Base-by-base conservation (phyloP, 1,284 basidiomycete species). In the Tetrapyrgos nigripes region DNA sequence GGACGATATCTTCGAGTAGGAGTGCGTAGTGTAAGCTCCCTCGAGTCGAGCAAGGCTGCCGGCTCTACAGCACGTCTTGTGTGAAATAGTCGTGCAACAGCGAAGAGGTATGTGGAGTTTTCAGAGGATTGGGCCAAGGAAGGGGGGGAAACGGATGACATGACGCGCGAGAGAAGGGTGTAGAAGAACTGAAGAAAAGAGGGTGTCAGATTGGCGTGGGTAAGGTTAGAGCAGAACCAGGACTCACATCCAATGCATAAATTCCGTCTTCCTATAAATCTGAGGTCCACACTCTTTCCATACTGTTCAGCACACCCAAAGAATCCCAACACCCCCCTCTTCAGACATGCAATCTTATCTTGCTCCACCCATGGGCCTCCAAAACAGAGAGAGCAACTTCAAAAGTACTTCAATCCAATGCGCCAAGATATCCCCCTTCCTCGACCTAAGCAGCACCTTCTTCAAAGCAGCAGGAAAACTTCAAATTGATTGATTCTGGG, bases 111-210 rank as follows among this genome's bases (percentile, higher is more conserved):
- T 8, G 37, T 40, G 17, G 37, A 40, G 37, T 40, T n/a, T 40
- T 6, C 4, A n/a, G 5, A 5, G 6, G 37, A 17, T 5, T 40
- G 14, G 43, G 40, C 29, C 26, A 47, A 55, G n/a, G 33, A 27
- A 11, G 53, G 45, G 31, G 27, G 19, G 26, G 53, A 55, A n/a
- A 17, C 17, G 37, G 37, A 40, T 11, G 37, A 4, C 37, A 40
- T 40, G 13, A 17, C 4, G 37, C n/a, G n/a, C n/a, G 9, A 61
- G 47, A 33, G 51, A 37, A 23, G 50, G 58, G 50, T 61, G 58
- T n/a, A 54, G 11, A 23, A 53, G 60, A 19, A 58, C 44, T 28
- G 58, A 49, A 48, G 53, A 23, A 21, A 52, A 31, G 14, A 57
- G 53, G 21, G 28, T 19, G 40, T 40, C 19, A 40, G 17, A 40